Percentiles rank a stretch among this genome's conserved stretches.
Conservation (phyloP, 371 early-diverging fungal species). For the Saksenaea vasiformis region DNA sequence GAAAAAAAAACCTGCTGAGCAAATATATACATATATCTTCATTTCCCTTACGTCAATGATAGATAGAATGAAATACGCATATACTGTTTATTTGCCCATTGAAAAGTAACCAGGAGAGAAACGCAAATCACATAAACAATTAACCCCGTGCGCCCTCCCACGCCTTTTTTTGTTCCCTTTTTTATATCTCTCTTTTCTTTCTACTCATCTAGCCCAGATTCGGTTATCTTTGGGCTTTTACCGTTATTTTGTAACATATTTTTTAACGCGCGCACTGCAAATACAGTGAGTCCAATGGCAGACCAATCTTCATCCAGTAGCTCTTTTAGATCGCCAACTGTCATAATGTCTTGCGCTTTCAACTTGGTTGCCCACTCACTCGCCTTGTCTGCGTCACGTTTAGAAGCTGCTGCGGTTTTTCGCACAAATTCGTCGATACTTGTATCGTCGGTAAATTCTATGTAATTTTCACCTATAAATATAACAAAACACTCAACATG, state of each 20-base stretch:
- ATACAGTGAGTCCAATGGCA: slow-evolving; percentile 79
- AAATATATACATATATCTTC: neutral
- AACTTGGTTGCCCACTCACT: slow-evolving; percentile 73
- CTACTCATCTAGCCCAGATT: neutral
- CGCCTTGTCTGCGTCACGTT: slow-evolving; percentile 73
- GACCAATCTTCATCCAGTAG: slow-evolving; percentile 81
- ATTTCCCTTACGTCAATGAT: neutral
- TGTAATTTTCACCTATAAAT: neutral
- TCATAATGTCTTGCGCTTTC: slow-evolving; percentile 77
- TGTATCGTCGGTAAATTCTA: slow-evolving; percentile 62
- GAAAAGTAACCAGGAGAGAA: neutral
- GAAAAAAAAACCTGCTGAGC: too few relatives aligned
- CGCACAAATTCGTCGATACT: slow-evolving; percentile 70
- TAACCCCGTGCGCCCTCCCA: neutral
- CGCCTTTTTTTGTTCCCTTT: slow-evolving; percentile 1
- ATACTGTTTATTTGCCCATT: neutral
- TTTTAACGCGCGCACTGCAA: slow-evolving; percentile 84
- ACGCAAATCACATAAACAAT: neutral
- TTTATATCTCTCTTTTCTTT: neutral
- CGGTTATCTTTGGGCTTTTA: neutral
- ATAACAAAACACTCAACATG: neutral
- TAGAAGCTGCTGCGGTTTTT: slow-evolving; percentile 66
- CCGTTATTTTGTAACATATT: slow-evolving; percentile 54
- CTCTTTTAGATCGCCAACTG: slow-evolving; percentile 78
- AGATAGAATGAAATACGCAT: neutral